Percentiles rank a stretch among this genome's conserved stretches.
phyloP scores from a whole-genome alignment of 225 moss, liverwort and hornwort genomes.

The Lunularia cruciata region DNA sequence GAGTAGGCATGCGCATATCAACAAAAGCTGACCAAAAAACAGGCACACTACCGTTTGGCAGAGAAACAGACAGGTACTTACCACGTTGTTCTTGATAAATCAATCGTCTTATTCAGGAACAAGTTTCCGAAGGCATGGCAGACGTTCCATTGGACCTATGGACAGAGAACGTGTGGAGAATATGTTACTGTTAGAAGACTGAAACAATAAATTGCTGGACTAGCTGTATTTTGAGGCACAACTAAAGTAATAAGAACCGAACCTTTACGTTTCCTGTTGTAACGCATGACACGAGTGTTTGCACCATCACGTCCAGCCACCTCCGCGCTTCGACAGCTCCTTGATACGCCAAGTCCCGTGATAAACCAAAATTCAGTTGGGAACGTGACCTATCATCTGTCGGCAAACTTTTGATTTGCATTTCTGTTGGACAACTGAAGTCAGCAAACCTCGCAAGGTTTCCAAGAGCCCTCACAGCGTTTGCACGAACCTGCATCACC shows the following conservation, averaged over 20 bases:
- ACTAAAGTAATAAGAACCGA: not conserved
- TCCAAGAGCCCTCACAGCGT: constrained; percentile 92
- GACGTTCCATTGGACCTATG: constrained; percentile 98
- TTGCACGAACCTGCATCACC: constrained; percentile 79
- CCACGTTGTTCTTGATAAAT: constrained; percentile 67
- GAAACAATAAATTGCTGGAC: not conserved
- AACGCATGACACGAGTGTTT: constrained; percentile 89
- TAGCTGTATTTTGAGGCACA: not conserved
- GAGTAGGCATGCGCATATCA: too few relatives aligned
- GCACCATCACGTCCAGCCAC: constrained; percentile 90
- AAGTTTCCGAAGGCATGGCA: constrained; percentile 94
- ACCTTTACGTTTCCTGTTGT: constrained; percentile 99
- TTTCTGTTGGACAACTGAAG: constrained; percentile 45
- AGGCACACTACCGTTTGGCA: too few relatives aligned
- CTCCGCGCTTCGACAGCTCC: constrained; percentile 33
- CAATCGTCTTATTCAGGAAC: constrained; percentile 72
- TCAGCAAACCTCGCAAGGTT: constrained; percentile 92
- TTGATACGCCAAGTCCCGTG: constrained; percentile 16
- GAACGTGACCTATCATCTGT: constrained; percentile 4
- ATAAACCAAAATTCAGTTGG: constrained; percentile 2
- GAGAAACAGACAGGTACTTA: constrained; percentile 33
- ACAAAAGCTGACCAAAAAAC: too few relatives aligned
- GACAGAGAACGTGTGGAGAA: constrained; percentile 15
- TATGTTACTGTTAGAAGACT: constrained; percentile 4
- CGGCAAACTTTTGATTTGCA: constrained; percentile 21